Percentiles rank a stretch among this genome's conserved stretches.
These are phyloP conservation scores for Chlorella sp. DNA, from an alignment of 139 green algal genomes.

Conservation along the genomic window DNA sequence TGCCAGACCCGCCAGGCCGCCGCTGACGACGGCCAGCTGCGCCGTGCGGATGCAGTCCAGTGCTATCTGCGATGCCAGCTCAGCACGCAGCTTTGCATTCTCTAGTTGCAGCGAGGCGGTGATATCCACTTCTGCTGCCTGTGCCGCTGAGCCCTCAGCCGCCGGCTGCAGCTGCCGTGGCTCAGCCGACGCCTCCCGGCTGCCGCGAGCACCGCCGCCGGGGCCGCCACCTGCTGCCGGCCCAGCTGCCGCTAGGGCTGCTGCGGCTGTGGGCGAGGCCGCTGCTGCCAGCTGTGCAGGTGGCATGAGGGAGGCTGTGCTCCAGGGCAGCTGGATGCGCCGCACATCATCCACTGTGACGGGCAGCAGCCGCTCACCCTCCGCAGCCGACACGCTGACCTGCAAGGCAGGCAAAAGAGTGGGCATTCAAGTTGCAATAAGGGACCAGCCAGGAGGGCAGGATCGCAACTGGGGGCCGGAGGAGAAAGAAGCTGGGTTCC, in stretches of 20 bases:
- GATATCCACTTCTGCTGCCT: not conserved
- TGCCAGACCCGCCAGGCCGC: not conserved
- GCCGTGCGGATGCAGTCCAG: conserved; percentile 27
- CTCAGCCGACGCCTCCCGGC: conserved; percentile 1
- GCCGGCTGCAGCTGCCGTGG: conserved; percentile 19
- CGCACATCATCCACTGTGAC: conserved; percentile 65
- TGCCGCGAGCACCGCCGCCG: not conserved
- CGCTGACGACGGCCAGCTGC: not conserved
- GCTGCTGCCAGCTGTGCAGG: not conserved
- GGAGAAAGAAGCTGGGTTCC: too few species aligned
- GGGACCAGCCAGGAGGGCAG: too few species aligned
- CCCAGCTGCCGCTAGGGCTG: not conserved
- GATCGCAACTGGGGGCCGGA: too few species aligned
- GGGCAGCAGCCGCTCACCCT: conserved; percentile 46
- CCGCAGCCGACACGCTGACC: conserved; percentile 63
- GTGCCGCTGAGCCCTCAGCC: not conserved
- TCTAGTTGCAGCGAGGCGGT: conserved; percentile 53
- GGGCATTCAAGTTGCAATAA: too few species aligned
- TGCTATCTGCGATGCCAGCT: conserved; percentile 64
- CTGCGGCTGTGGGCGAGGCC: too few species aligned
- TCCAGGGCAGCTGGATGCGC: conserved; percentile 45
- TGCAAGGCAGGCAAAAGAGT: too few species aligned
- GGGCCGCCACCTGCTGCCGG: not conserved
- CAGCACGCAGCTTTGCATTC: conserved; percentile 71
- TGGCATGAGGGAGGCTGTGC: not conserved